These are phyloP conservation scores for Saccharomycopsis fodiens DNA, from an alignment of 805 yeast genomes.

Conservation along the genomic window DNA sequence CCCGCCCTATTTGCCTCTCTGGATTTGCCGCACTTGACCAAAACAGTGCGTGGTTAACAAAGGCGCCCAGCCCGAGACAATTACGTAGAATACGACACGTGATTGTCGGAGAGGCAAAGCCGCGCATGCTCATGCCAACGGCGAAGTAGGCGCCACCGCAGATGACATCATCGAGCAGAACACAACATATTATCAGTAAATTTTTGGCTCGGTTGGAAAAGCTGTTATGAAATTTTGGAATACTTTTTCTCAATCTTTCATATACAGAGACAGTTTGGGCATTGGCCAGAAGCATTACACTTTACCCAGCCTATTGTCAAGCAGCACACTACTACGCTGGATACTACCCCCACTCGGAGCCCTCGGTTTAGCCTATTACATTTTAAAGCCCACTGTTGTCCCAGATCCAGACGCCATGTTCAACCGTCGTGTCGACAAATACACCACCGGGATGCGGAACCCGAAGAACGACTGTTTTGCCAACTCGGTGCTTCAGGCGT, in stretches of 20 bases:
- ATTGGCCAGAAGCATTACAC: not conserved
- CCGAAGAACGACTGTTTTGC: slow-evolving; percentile 89
- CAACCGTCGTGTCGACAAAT: slow-evolving; percentile 53
- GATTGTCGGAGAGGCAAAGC: no score
- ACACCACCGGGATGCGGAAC: slow-evolving; percentile 79
- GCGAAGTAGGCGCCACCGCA: no score
- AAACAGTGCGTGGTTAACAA: no score
- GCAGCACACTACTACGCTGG: not conserved
- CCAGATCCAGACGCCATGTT: slow-evolving; percentile 20
- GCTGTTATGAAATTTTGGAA: not conserved
- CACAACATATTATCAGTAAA: no score
- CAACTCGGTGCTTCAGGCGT: slow-evolving; percentile 78
- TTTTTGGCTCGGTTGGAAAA: no score
- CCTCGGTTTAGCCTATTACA: not conserved
- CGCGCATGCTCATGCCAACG: no score
- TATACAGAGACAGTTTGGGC: not conserved
- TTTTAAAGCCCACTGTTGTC: not conserved
- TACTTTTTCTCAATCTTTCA: not conserved
- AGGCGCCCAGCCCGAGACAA: no score
- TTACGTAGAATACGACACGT: no score
- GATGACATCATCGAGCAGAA: no score
- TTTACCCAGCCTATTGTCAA: not conserved
- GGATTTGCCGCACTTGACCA: no score
- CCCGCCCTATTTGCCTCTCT: no score
- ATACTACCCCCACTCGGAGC: not conserved